Percentiles rank a stretch among this genome's conserved stretches.
Evolutionary conservation across 2,329 filamentous ascomycete species (phyloP).

Genomic region (Beauveria scarabaeidicola): DNA sequence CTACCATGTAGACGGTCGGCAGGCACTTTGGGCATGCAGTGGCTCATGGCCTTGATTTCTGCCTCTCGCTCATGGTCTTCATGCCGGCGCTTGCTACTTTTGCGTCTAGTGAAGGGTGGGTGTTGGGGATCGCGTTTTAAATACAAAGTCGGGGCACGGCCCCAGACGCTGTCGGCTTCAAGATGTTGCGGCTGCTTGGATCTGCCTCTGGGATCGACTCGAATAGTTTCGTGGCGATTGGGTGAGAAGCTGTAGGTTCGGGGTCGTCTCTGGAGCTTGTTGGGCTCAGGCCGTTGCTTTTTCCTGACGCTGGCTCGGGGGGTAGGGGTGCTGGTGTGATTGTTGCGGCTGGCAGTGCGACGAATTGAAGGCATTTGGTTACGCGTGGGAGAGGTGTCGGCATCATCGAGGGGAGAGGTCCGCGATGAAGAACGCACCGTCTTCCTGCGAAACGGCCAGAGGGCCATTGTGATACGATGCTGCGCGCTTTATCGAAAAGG

Average conservation of each 20-base stretch:
- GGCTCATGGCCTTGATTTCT: constrained; percentile 79
- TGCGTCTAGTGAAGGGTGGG: constrained; percentile 49
- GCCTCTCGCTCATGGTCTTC: constrained; percentile 72
- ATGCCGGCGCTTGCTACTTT: constrained; percentile 68
- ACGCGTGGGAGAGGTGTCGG: constrained; percentile 20
- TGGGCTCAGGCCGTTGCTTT: constrained; percentile 37
- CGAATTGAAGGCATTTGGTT: neutral
- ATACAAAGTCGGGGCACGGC: constrained; percentile 43
- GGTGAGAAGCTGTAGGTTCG: constrained; percentile 56
- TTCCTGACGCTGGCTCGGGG: constrained; percentile 24
- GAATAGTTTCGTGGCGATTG: constrained; percentile 47
- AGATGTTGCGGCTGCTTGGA: constrained; percentile 8
- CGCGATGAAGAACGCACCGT: constrained; percentile 56
- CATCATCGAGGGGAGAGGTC: constrained; percentile 46
- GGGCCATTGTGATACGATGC: constrained; percentile 11
- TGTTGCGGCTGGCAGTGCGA: constrained; percentile 17
- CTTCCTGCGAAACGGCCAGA: constrained; percentile 37
- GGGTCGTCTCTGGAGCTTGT: constrained; percentile 38
- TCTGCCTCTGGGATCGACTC: constrained; percentile 25
- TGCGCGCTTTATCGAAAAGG: neutral
- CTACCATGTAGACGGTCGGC: constrained; percentile 41
- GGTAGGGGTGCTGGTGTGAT: constrained; percentile 24
- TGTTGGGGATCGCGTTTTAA: constrained; percentile 51
- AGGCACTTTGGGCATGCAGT: constrained; percentile 53
- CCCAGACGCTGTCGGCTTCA: constrained; percentile 19